These are phyloP conservation scores for Saposhnikovia divaricata DNA, from an alignment of 129 eudicot genomes.

Conservation along the genomic window DNA sequence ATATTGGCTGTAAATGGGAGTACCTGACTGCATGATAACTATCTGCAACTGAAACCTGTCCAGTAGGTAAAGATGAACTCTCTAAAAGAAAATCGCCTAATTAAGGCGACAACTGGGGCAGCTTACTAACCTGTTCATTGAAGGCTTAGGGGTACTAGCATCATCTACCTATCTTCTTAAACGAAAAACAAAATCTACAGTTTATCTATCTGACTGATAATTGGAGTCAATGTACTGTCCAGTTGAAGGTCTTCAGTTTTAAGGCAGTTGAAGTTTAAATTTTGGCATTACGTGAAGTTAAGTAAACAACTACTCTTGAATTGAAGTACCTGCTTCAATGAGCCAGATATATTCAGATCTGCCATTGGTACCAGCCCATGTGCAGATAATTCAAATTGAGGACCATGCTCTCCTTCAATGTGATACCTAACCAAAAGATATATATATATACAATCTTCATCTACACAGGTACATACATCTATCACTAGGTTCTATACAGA, in stretches of 20 bases:
- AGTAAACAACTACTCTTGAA: not conserved
- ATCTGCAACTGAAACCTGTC: not conserved
- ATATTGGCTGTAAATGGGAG: not conserved
- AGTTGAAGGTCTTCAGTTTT: not conserved
- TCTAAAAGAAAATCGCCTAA: not conserved
- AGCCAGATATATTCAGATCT: slow-evolving; percentile 37
- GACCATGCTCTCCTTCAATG: slow-evolving; percentile 34
- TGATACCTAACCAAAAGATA: slow-evolving; percentile 34
- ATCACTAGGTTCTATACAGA: not conserved
- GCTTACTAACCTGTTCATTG: not conserved
- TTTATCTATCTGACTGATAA: not conserved
- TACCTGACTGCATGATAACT: not conserved
- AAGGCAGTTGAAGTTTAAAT: not conserved
- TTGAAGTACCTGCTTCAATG: slow-evolving; percentile 50
- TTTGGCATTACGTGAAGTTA: not conserved
- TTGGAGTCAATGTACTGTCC: not conserved
- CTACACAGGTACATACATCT: not conserved
- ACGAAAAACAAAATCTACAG: not conserved
- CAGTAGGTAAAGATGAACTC: not conserved
- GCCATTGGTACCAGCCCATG: slow-evolving; percentile 45
- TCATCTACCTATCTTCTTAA: not conserved
- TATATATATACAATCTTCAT: not conserved
- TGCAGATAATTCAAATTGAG: slow-evolving; percentile 4
- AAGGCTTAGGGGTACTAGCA: not conserved
- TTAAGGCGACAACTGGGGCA: not conserved